These are phyloP conservation scores for Kuraishia capsulata DNA, from an alignment of 805 yeast species.

Conservation along the genomic window DNA sequence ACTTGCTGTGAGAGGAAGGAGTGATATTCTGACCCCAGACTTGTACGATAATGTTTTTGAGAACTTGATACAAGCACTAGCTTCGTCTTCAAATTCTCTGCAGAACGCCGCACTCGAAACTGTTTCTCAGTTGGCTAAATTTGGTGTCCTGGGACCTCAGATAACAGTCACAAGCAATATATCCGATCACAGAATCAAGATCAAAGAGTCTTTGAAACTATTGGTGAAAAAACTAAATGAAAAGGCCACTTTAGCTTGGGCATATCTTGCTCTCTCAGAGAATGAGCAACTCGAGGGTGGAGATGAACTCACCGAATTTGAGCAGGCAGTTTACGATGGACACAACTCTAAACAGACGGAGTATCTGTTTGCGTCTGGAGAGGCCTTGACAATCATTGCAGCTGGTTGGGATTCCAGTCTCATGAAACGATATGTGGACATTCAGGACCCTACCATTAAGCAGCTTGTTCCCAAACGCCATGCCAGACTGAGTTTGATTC, in stretches of 20 bases:
- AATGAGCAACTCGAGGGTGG: constrained; percentile 12
- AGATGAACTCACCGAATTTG: constrained; percentile 21
- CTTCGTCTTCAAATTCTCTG: constrained; percentile 11
- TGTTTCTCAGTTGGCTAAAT: constrained; percentile 33
- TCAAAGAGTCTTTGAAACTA: constrained; percentile 22
- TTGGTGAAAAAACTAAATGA: constrained; percentile 52
- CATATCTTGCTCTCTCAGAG: constrained; percentile 36
- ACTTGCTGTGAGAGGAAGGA: constrained; percentile 24
- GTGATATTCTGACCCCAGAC: constrained; percentile 7
- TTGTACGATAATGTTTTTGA: constrained; percentile 3
- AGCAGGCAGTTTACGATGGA: constrained; percentile 42
- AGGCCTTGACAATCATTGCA: constrained; percentile 63
- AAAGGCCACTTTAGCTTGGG: constrained; percentile 43
- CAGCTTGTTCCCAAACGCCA: constrained; percentile 5
- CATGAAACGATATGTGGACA: constrained; percentile 43
- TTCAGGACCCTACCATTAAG: constrained; percentile 27
- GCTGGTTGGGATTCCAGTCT: constrained; percentile 68
- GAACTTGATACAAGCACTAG: constrained; percentile 10
- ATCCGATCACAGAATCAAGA: constrained; percentile 10
- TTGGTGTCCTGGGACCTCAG: constrained; percentile 34
- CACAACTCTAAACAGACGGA: constrained; percentile 69
- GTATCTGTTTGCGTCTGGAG: constrained; percentile 70
- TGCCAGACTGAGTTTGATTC: constrained; percentile 19
- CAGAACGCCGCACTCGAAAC: constrained; percentile 25
- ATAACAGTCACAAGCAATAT: constrained; percentile 11